These are phyloP conservation scores for Angomonas deanei DNA, from an alignment of 208 protist genomes.

Conservation along the genomic window DNA sequence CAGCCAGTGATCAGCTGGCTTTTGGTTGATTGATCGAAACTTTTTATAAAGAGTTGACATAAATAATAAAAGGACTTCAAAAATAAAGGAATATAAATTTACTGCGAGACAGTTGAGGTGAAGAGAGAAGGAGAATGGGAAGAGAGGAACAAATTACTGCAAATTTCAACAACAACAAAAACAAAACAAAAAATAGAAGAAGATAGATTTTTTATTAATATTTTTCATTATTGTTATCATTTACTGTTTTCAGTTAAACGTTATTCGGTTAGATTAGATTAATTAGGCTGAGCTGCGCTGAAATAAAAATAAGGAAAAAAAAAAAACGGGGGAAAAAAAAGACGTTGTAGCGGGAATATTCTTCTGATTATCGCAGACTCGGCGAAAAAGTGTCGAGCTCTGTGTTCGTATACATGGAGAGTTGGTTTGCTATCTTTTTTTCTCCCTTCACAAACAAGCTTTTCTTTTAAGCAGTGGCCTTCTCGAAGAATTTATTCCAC, in stretches of 20 bases:
- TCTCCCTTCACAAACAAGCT: background rate
- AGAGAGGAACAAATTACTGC: background rate
- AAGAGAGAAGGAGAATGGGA: background rate
- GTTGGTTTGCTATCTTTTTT: slow-evolving; percentile 15
- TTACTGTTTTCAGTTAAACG: background rate
- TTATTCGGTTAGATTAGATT: slow-evolving; percentile 6
- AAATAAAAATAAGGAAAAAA: slow-evolving; percentile 1
- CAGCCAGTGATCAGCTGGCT: slow-evolving; percentile 65
- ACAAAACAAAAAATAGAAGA: background rate
- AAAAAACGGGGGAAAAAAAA: background rate
- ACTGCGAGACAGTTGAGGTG: background rate
- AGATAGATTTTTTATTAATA: background rate
- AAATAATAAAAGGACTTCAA: background rate
- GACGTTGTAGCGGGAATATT: background rate
- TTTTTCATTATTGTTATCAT: background rate
- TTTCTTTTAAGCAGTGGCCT: background rate
- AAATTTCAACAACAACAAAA: background rate
- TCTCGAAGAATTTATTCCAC: slow-evolving; percentile 40
- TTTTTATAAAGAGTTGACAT: slow-evolving; percentile 6
- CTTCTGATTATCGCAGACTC: no score
- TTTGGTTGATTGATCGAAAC: slow-evolving; percentile 19
- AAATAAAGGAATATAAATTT: background rate
- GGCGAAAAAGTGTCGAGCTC: no score
- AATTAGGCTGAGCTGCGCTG: background rate
- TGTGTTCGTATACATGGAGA: slow-evolving; percentile 1